Base-by-base conservation (phyloP, 1,284 basidiomycete genomes). In the Apiotrichum domesticum region DNA sequence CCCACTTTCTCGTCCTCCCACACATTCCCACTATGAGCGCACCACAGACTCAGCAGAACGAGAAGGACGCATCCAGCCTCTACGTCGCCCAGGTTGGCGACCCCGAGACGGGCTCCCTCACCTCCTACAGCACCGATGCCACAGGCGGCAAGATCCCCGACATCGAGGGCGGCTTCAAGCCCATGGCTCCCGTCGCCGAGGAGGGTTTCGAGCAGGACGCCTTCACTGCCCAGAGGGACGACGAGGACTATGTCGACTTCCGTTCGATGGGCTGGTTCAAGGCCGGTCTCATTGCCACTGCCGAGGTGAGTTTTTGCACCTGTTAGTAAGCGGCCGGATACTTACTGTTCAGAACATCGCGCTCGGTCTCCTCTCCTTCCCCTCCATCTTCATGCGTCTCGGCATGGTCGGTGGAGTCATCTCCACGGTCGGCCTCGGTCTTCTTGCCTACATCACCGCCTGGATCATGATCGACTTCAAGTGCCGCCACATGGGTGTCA, bases 401-500 rank as follows among this genome's bases (percentile, higher is more conserved):
- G 72, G 72, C 49, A 64, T 74, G 46, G 69, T 66, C 46, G 70
- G 69, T 35, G 72, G 71, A 35, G 54, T 71, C 35, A 64, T 74
- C 46, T 58, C 66, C 35, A 72, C 68, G 4, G 29, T 71, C 46
- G 61, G 51, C 37, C 56, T 73, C 40, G 71, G 66, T 49, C 46
- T 60, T 15, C 57, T 73, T 14, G 66, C 70, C 13, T 73, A 68
- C 61, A 52, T 71, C 50, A 71, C 67, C 7, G 67, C 63, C 34
- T 70, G 66, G 63, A 71, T 69, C 60, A 66, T 70, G 64, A 66
- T 72, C 52, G 69, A 73, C 58, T 74, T 74, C 67, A 74, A 74
- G 61, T 49, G 68, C 49, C 59, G 60, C 29, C 68, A 72, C 60
- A 68, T 68, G 65, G 71, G 71, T 63, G 67, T 68, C 45, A 67